Evolutionary conservation across 176 grass and related monocot genomes (phyloP), one percentile per base, ranked within the genome.

Genomic region (Raddia guianensis): DNA sequence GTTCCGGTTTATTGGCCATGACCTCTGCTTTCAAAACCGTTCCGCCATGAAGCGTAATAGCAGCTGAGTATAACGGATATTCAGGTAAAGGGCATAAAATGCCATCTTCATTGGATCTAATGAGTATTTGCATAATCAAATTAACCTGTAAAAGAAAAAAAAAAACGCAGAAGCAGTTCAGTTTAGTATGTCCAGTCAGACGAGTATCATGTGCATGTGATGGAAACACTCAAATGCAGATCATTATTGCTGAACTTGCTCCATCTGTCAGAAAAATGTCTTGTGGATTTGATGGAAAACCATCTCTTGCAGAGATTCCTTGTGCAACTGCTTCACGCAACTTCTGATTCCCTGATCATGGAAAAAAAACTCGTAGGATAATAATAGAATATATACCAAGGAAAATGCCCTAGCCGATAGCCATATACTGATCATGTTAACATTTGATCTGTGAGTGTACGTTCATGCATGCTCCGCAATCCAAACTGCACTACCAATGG

Each of bases 231-330:
- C 2, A n/a, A 69, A 20, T 85, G 53, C 43, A 81, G 44, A 77
- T 20, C 62, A 61, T 64, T 93, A 97, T 91, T 2, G 88, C 94
- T 55, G 86, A 66, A 72, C 81, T 91, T 14, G 81, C 88, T 83
- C 94, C 94, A 14, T 93, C 90, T 14, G 91, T 97, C 65, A 93
- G 74, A 58, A 97, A 97, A 62, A 97, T 91, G 18, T 93, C 84
- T 1, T 91, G 78, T 20, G 78, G 34, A 42, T 53, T 87, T 8
- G 91, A 83, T 66, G 86, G 88, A 83, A 82, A 92, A 82, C 88
- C 81, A 71, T 97, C 94, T 83, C 91, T 89, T 43, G 35, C 70
- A 61, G 88, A 19, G 14, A 93, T 93, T 12, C 91, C 94, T 8
- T 57, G 42, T 49, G 94, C 94, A 56, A 97, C 81, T 10, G 83